Evolutionary conservation across 495 filamentous ascomycete species (phyloP).

Genomic region (Aspergillus affinis): DNA sequence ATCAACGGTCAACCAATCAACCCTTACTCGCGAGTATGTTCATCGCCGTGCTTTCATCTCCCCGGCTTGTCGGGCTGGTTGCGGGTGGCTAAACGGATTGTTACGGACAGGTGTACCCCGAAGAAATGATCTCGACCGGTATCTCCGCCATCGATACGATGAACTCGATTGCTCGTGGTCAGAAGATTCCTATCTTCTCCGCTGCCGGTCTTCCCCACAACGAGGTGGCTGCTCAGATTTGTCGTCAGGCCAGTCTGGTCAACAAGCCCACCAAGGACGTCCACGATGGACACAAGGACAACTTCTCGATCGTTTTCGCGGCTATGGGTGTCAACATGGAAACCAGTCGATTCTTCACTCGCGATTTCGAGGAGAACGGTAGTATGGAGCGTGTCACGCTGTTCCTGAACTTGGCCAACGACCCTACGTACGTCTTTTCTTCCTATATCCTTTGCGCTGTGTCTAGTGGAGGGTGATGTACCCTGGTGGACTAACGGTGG

Average conservation of each 20-base stretch:
- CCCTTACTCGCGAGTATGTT: slow-evolving; percentile 85
- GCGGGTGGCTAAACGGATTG: slow-evolving; percentile 19
- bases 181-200: slow-evolving; percentile 99
- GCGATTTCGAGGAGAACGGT: slow-evolving; percentile 99
- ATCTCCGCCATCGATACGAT: slow-evolving; percentile 99
- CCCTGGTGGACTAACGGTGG: neutral
- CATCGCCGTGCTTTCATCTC: neutral
- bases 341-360: slow-evolving; percentile 96
- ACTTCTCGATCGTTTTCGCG: slow-evolving; percentile 99
- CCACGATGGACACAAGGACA: slow-evolving; percentile 96
- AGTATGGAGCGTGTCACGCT: slow-evolving; percentile 95
- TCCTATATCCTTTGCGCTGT: neutral
- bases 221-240: slow-evolving; percentile 98
- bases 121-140: slow-evolving; percentile 99
- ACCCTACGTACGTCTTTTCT: slow-evolving; percentile 76
- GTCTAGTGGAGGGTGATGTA: neutral
- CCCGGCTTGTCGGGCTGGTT: neutral
- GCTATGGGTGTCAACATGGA: slow-evolving; percentile 99
- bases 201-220: slow-evolving; percentile 98
- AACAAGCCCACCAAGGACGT: slow-evolving; percentile 88
- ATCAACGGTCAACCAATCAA: slow-evolving; percentile 99
- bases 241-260: slow-evolving; percentile 91
- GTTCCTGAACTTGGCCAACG: slow-evolving; percentile 98
- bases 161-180: slow-evolving; percentile 99
- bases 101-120: slow-evolving; percentile 77